These are phyloP conservation scores for Diophrys sp. DNA, from an alignment of 73 alveolate genomes.

Conservation along the genomic window DNA sequence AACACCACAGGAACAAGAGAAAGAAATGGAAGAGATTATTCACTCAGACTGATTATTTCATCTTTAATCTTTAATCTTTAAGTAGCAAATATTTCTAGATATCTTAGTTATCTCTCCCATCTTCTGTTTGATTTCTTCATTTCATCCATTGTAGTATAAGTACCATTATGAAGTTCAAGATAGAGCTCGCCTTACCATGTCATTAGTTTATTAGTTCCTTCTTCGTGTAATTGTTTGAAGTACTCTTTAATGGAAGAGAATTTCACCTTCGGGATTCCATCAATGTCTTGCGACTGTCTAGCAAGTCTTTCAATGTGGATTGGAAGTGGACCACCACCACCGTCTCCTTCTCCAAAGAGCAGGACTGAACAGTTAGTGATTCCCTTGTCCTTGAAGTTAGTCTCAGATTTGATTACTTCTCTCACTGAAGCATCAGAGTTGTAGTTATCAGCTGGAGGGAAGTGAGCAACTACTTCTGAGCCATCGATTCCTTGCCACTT, in stretches of 20 bases:
- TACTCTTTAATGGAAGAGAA: slow-evolving; percentile 22
- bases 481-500: slow-evolving; percentile 65
- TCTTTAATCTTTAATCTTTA: too few relatives aligned
- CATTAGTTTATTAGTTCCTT: slow-evolving; percentile 19
- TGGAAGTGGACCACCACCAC: slow-evolving; percentile 64
- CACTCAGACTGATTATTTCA: too few relatives aligned
- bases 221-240: slow-evolving; percentile 27
- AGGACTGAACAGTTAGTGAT: slow-evolving; percentile 38
- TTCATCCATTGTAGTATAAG: slow-evolving; percentile 52
- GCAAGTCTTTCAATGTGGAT: slow-evolving; percentile 42
- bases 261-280: slow-evolving; percentile 58
- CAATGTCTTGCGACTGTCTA: slow-evolving; percentile 40
- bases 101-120: slow-evolving; percentile 39
- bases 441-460: slow-evolving; percentile 68
- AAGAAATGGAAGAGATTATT: too few relatives aligned
- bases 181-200: slow-evolving; percentile 62
- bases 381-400: slow-evolving; percentile 48
- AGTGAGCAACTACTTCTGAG: slow-evolving; percentile 54
- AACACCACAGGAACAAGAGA: too few relatives aligned
- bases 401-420: slow-evolving; percentile 27
- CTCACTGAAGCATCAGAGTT: slow-evolving; percentile 31
- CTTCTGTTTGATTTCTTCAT: slow-evolving; percentile 31
- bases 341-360: slow-evolving; percentile 64
- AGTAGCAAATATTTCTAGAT: slow-evolving; percentile 28
- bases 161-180: slow-evolving; percentile 59